Base-by-base conservation (phyloP, 1,284 basidiomycete species). In the Marasmius fiardii region DNA sequence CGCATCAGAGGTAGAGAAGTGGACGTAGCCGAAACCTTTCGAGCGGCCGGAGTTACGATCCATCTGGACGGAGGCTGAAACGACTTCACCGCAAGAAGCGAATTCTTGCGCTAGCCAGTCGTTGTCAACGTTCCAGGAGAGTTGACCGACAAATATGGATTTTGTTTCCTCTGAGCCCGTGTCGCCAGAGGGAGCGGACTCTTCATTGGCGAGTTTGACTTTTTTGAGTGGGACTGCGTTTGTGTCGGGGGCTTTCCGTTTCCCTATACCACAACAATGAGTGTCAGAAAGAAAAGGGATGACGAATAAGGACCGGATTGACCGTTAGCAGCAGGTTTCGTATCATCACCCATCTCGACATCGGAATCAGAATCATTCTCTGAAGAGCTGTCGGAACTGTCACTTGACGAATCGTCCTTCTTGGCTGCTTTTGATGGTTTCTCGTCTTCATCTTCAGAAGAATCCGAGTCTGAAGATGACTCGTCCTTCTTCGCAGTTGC, bases 61-160 rank as follows among this genome's bases (percentile, higher is more conserved):
- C 74, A 88, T 90, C 74, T 95, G 90, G 59, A 99, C 95, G 31
- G 85, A 88, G 14, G 93, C 94, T 35, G 85, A 86, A 62, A 88
- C 81, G 63, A 99, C 85, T 71, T 95, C 90, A 59, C 96, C 96
- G 67, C 88, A 95, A 54, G 82, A 79, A 50, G 88, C 86, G 65
- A 99, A 98, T 73, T 98, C 96, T 71, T 87, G 83, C 53, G 88
- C 85, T 62, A 99, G 86, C 83, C 95, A 94, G 73, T 98, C 96
- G 71, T 95, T 92, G 80, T 98, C 96, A 63, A 99, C 89, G 71
- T 94, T 95, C 95, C 95, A 99, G 33, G 93, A 96, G 51, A 99
- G 82, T 61, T 86, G 85, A 54, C 96, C 96, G 63, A 99, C 93
- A 68, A 95, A 99, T 66, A 98, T 83, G 52, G 87, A 89, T 68